Percentiles rank a stretch among this genome's conserved stretches.
These are phyloP conservation scores for Diddensiella caesifluorescens DNA, from an alignment of 805 yeast species.

Conservation along the genomic window DNA sequence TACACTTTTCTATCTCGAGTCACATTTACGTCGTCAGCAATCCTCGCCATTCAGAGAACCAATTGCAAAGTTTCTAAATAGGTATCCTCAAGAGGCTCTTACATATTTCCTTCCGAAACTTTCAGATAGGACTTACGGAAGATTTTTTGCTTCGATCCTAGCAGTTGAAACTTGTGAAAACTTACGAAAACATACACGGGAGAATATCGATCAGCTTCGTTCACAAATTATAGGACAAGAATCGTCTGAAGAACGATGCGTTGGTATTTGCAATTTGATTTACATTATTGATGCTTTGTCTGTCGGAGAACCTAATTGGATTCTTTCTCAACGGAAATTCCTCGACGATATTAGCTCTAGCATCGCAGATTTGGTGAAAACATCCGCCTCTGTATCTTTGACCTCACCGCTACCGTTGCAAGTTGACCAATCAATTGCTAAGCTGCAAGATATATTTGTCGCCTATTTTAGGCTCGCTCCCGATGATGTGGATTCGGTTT, in stretches of 20 bases:
- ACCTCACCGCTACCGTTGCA: slow-evolving; percentile 63
- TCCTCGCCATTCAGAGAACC: slow-evolving; percentile 90
- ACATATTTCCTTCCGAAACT: slow-evolving; percentile 65
- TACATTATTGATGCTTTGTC: slow-evolving; percentile 57
- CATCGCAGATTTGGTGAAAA: slow-evolving; percentile 40
- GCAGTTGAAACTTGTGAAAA: slow-evolving; percentile 49
- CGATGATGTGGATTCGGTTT: slow-evolving; percentile 35
- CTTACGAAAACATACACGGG: slow-evolving; percentile 52
- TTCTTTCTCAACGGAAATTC: slow-evolving; percentile 44
- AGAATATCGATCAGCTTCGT: slow-evolving; percentile 46
- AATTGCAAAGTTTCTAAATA: slow-evolving; percentile 74
- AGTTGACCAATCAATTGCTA: slow-evolving; percentile 61
- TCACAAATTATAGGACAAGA: slow-evolving; percentile 45
- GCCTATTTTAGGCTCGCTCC: slow-evolving; percentile 31
- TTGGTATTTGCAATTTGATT: slow-evolving; percentile 67
- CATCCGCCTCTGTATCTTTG: slow-evolving; percentile 40
- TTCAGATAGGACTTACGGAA: slow-evolving; percentile 57
- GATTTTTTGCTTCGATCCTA: slow-evolving; percentile 62
- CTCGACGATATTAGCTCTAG: slow-evolving; percentile 41
- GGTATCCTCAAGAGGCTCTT: slow-evolving; percentile 72
- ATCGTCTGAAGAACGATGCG: slow-evolving; percentile 48
- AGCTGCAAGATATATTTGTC: slow-evolving; percentile 49
- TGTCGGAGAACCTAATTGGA: slow-evolving; percentile 50
- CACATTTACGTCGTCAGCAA: slow-evolving; percentile 76
- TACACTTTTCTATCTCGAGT: slow-evolving; percentile 73